Base-by-base conservation (phyloP, 1,284 basidiomycete genomes). In the Ganoderma leucocontextum region DNA sequence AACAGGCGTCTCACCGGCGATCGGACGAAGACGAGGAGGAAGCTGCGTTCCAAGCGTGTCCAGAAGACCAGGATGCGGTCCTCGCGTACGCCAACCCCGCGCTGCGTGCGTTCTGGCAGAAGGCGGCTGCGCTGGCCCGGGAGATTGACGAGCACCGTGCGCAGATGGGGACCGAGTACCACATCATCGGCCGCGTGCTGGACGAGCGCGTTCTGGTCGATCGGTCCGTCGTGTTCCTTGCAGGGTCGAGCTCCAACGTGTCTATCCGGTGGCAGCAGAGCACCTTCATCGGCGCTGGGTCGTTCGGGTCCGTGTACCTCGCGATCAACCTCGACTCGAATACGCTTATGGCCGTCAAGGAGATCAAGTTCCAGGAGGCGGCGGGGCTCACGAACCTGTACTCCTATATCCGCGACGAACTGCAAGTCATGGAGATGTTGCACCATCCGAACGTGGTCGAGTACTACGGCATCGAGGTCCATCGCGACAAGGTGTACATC, bases 191-290 rank as follows among this genome's bases (percentile, higher is more conserved):
- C 17, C 94, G 95, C 62, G 96, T 98, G 0, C 86, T 99, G 44
- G 95, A 98, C 78, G 91, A 95, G 75, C 93, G 96, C 78, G 95
- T 94, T 67, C 88, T 91, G 22, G 97, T 98, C 80, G 96, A 98
- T 78, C 89, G 94, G 60, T 95, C 96, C 0, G 84, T 97, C 60
- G 91, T 96, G 8, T 96, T 96, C 83, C 87, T 98, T 61, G 96
- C 97, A 0, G 95, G 95, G 1, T 95, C 95, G 17, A 92, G 92
- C 62, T 97, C 96, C 59, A 98, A 97, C 75, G 96, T 99, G 70
- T 96, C 96, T 4, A 94, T 99, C 72, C 91, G 96, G 39, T 99
- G 98, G 98, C 98, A 99, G 80, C 98, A 99, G 80, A 97, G 97
- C 41, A 91, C 94, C 65, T 99, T 98, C 82, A 98, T 99, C 75